Evolutionary conservation across 139 green algal genomes (phyloP).

Genomic region (Haematococcus lacustris): DNA sequence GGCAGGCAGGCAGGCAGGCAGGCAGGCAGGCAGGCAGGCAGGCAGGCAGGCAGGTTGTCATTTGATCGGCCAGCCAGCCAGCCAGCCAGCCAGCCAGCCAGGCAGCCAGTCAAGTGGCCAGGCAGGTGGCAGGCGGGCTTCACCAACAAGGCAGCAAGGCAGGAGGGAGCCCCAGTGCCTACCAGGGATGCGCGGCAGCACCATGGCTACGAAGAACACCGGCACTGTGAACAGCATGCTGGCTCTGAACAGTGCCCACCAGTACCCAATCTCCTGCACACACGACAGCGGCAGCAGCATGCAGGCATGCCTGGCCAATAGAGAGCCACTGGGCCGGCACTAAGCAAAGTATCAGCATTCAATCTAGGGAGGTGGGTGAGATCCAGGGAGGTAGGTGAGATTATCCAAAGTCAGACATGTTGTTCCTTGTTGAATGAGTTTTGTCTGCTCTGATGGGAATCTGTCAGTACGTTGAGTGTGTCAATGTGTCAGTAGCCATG

Average conservation of each 20-base stretch:
- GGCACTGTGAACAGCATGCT: constrained; percentile 72
- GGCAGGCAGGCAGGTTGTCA: too few relatives aligned
- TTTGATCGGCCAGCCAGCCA: too few relatives aligned
- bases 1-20: too few relatives aligned
- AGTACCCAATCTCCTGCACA: constrained; percentile 43
- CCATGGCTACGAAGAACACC: constrained; percentile 85
- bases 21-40: too few relatives aligned
- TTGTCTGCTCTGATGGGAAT: not conserved
- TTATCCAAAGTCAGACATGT: too few relatives aligned
- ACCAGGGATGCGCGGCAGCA: constrained; percentile 54
- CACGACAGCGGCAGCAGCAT: constrained; percentile 1
- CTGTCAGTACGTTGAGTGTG: too few relatives aligned
- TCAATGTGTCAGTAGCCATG: too few relatives aligned
- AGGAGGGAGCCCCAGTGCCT: not conserved
- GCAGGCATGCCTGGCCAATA: not conserved
- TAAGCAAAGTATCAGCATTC: not conserved
- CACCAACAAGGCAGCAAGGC: too few relatives aligned
- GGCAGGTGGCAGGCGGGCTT: too few relatives aligned
- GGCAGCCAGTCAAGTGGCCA: too few relatives aligned
- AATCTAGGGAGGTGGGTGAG: not conserved
- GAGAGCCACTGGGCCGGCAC: not conserved
- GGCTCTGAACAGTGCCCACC: constrained; percentile 34
- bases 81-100: too few relatives aligned
- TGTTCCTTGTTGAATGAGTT: too few relatives aligned
- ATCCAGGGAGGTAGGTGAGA: not conserved